Evolutionary conservation across 768 basidiomycete species (phyloP).

Genomic region (Mycena rebaudengoi): DNA sequence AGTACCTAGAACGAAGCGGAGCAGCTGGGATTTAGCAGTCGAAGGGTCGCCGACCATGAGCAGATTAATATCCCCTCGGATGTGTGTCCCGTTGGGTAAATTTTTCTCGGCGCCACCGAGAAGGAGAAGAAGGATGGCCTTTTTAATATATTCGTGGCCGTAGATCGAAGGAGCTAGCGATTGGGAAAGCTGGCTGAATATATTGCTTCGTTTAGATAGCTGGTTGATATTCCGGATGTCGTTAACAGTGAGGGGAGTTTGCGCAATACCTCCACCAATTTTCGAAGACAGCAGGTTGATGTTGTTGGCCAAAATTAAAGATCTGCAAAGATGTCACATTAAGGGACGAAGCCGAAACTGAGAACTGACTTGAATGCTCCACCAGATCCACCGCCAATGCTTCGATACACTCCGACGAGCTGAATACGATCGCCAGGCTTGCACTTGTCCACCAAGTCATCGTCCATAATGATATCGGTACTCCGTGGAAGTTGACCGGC

Average conservation of each 20-base stretch:
- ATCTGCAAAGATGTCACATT: conserved; percentile 56
- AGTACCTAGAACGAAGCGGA: conserved; percentile 95
- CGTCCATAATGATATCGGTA: conserved; percentile 95
- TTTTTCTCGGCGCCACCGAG: conserved; percentile 99
- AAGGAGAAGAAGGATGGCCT: conserved; percentile 89
- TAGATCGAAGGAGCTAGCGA: conserved; percentile 98
- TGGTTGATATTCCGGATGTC: conserved; percentile 98
- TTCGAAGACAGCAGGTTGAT: conserved; percentile 95
- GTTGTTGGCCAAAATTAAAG: conserved; percentile 93
- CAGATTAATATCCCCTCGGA: conserved; percentile 98
- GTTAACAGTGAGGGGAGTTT: conserved; percentile 88
- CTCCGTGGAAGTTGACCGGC: conserved; percentile 96
- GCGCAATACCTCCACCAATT: conserved; percentile 93
- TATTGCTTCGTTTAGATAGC: conserved; percentile 84
- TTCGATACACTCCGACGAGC: conserved; percentile 93
- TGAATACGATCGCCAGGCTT: conserved; percentile 99
- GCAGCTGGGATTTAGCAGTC: conserved; percentile 97
- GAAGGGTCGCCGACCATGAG: conserved; percentile 99
- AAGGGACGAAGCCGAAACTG: conserved; percentile 16
- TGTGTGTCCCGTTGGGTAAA: conserved; percentile 95
- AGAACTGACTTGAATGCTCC: conserved; percentile 90
- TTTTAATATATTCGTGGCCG: conserved; percentile 96
- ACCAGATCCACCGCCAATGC: conserved; percentile 88
- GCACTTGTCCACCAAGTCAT: conserved; percentile 96
- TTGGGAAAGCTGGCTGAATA: conserved; percentile 89